Evolutionary conservation across 306 rosid species (phyloP), one percentile per base, ranked within the genome.

Genomic region (Hippophae tibetana): DNA sequence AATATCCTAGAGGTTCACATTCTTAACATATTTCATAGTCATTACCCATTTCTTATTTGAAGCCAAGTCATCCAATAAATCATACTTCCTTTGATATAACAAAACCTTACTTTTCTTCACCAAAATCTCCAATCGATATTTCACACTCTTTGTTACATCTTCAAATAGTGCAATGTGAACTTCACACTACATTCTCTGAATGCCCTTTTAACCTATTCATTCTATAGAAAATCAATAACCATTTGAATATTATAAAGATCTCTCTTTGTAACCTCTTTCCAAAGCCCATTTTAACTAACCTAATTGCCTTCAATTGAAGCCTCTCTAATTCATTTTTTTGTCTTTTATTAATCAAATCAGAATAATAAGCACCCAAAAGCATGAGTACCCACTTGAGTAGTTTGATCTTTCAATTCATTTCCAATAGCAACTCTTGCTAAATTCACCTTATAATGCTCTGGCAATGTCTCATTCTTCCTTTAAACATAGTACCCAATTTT

Each of bases 401-500:
- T 42, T 9, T 85, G 94, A 54, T 88, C 87, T 0, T 85, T 79
- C 43, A 85, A 50, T 9, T 89, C 94, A 57, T 88, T 77, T 10
- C 94, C 89, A 11, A 85, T 82, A 2, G 87, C 89, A 38, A 88
- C 69, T 8, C 97, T 93, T 6, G 53, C 81, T 41, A 89, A 64
- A 63, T 76, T 77, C 62, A 82, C 73, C 23, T 67, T 78, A 42
- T 52, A 4, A 11, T 73, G 56, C 38, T 3, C 65, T 5, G 57
- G 5, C 61, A 79, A 60, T 5, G 62, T 3, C 1, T 75, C 52
- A 51, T 84, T 86, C 42, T 40, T 61, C 54, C 73, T 50, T 78
- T 80, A 26, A 62, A 84, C 69, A 10, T 86, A 78, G 52, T 82
- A 76, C 48, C 90, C 95, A 56, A 89, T 78, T 2, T 89, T 76